Conservation (phyloP, 2,329 filamentous ascomycete species). For the Arthrobotrys sinensis region DNA sequence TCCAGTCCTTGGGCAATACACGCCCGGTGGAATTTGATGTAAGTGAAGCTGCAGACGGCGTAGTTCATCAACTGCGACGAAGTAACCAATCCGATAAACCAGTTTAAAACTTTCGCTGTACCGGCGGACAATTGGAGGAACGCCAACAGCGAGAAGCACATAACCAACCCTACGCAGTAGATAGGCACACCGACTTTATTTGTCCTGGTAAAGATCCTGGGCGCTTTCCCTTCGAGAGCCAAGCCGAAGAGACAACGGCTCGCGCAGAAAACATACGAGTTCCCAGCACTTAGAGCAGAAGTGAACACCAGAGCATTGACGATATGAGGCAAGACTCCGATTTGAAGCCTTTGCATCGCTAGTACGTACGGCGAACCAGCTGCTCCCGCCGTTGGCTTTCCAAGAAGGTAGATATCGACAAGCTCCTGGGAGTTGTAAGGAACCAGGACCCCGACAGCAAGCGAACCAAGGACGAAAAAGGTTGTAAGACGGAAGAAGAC, state of each 20-base stretch:
- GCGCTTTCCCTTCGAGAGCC: constrained; percentile 76
- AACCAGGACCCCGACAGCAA: constrained; percentile 80
- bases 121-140: constrained; percentile 80
- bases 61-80: constrained; percentile 83
- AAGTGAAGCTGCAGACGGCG: constrained; percentile 78
- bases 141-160: constrained; percentile 78
- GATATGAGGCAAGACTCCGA: constrained; percentile 77
- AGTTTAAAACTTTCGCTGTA: constrained; percentile 78
- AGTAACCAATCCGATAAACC: constrained; percentile 81
- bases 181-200: constrained; percentile 79
- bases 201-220: constrained; percentile 74
- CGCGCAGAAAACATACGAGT: constrained; percentile 78
- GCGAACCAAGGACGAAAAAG: constrained; percentile 82
- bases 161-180: constrained; percentile 78
- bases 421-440: constrained; percentile 78
- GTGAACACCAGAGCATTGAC: constrained; percentile 81
- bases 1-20: constrained; percentile 78
- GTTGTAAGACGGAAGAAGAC: constrained; percentile 83
- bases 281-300: constrained; percentile 78
- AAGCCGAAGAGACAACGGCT: constrained; percentile 79
- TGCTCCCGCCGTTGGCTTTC: constrained; percentile 73
- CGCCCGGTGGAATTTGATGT: constrained; percentile 80
- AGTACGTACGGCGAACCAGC: constrained; percentile 79
- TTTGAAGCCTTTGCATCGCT: constrained; percentile 78
- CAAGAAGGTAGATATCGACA: constrained; percentile 74